These are phyloP conservation scores for Talinum fruticosum DNA, from an alignment of 148 eudicot genomes.

Conservation along the genomic window DNA sequence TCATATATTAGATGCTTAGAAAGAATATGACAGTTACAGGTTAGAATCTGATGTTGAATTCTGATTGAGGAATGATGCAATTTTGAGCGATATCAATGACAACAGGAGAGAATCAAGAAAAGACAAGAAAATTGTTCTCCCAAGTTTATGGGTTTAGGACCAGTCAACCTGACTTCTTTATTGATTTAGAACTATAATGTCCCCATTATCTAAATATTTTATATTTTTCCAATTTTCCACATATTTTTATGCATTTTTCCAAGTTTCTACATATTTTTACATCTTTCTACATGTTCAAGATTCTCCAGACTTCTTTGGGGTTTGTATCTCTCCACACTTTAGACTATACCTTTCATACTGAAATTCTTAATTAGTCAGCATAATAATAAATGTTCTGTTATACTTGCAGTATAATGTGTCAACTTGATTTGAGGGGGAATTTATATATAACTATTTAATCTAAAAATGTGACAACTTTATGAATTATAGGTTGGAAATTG, in stretches of 20 bases:
- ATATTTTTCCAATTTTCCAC: background rate
- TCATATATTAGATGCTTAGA: background rate
- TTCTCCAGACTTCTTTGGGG: background rate
- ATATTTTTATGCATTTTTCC: background rate
- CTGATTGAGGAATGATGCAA: background rate
- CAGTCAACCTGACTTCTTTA: background rate
- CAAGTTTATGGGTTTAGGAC: background rate
- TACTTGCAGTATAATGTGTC: background rate
- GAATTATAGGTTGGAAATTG: background rate
- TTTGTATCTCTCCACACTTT: background rate
- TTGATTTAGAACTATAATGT: no score
- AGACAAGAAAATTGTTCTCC: background rate
- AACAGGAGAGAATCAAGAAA: background rate
- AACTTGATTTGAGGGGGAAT: background rate
- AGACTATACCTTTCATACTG: background rate
- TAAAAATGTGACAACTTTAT: background rate
- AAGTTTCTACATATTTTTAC: background rate
- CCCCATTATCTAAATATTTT: background rate
- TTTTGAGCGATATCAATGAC: background rate
- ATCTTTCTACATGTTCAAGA: background rate
- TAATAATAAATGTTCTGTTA: background rate
- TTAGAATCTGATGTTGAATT: background rate
- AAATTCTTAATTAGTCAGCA: background rate
- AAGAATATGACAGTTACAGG: background rate
- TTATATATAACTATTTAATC: background rate